Evolutionary conservation across 2,329 filamentous ascomycete species (phyloP).

Genomic region (Penicillium aurantiogriseum): DNA sequence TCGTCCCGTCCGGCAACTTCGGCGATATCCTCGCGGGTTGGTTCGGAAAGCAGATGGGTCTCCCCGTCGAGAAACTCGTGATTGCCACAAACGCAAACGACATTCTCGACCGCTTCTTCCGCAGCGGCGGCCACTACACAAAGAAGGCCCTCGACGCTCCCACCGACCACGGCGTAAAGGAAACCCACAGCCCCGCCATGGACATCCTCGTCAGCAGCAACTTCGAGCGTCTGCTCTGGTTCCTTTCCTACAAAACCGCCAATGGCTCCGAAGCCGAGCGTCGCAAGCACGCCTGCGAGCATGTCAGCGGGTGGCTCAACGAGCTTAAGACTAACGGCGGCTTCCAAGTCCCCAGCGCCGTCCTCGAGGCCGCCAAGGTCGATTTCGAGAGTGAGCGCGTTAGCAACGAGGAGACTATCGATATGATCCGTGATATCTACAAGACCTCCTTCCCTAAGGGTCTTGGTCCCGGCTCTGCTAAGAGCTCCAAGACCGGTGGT

Average conservation of each 20-base stretch:
- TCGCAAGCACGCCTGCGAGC: constrained; percentile 61
- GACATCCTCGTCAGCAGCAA: constrained; percentile 96
- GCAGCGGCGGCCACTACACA: constrained; percentile 76
- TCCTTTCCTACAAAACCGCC: constrained; percentile 70
- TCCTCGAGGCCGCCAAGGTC: constrained; percentile 67
- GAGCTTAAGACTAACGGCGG: constrained; percentile 78
- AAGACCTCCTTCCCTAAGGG: constrained; percentile 53
- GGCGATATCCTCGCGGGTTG: constrained; percentile 86
- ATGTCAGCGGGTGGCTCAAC: constrained; percentile 74
- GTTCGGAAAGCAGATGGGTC: constrained; percentile 86
- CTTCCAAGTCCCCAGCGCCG: constrained; percentile 73
- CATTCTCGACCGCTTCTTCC: constrained; percentile 93
- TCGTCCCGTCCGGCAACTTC: constrained; percentile 95
- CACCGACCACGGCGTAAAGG: constrained; percentile 51
- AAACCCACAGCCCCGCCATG: constrained; percentile 94
- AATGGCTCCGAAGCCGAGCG: constrained; percentile 44
- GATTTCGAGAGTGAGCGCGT: constrained; percentile 79
- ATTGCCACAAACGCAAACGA: constrained; percentile 98
- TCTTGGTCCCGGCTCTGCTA: constrained; percentile 29
- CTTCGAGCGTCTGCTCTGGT: constrained; percentile 95
- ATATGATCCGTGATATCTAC: constrained; percentile 62
- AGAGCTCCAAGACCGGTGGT: constrained; percentile 48
- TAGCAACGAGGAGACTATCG: constrained; percentile 63
- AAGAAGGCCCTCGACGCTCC: constrained; percentile 62
- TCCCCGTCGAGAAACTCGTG: constrained; percentile 83